Conservation (phyloP, 2,329 filamentous ascomycete species). For the Xylariaceae sp. region DNA sequence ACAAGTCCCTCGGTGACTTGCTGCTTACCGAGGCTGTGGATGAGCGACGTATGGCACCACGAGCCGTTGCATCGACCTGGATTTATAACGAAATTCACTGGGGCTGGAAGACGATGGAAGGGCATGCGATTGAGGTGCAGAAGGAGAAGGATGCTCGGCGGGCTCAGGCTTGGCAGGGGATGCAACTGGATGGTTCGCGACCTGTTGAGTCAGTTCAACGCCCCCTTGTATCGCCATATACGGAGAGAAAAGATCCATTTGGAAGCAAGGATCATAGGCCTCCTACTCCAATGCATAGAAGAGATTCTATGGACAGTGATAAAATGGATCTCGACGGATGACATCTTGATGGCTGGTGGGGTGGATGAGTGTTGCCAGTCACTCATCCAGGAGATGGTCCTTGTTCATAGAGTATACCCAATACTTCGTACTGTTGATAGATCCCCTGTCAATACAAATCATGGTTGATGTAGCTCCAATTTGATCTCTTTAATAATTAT, state of each 20-base stretch:
- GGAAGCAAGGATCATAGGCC: not conserved
- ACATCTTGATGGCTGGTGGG: not conserved
- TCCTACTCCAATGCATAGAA: not conserved
- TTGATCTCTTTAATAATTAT: too few species aligned
- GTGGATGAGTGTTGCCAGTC: not conserved
- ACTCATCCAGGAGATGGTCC: not conserved
- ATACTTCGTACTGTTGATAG: too few species aligned
- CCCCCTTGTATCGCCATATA: too few species aligned
- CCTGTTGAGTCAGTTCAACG: too few species aligned
- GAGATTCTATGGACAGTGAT: constrained; percentile 1
- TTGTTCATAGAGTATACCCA: too few species aligned
- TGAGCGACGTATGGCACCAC: not conserved
- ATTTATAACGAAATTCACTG: not conserved
- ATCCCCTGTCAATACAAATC: too few species aligned
- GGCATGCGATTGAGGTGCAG: not conserved
- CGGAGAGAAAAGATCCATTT: too few species aligned
- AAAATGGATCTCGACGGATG: constrained; percentile 14
- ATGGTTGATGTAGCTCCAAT: too few species aligned
- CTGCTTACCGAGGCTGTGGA: not conserved
- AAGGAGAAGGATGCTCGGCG: not conserved
- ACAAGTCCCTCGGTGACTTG: not conserved
- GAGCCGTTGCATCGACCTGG: not conserved
- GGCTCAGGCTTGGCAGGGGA: not conserved
- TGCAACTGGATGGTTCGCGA: not conserved
- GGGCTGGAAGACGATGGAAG: not conserved